Conservation (phyloP, 352 stramenopile species). For the Pythium folliculosum region DNA sequence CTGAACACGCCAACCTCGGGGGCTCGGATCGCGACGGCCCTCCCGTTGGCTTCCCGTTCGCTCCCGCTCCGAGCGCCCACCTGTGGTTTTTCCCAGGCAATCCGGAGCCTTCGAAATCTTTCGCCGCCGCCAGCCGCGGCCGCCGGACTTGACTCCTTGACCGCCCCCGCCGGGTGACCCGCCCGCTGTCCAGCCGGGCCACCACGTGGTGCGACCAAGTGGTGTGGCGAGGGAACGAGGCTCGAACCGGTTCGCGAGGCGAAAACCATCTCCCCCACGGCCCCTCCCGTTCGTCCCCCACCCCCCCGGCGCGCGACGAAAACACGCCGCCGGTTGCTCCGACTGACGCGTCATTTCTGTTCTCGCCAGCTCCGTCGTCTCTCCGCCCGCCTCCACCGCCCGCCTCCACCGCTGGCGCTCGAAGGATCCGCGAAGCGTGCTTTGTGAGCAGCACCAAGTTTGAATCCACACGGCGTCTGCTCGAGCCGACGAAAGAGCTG, state of each 20-base stretch:
- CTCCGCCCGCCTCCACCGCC: neutral
- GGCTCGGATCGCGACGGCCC: too few relatives aligned
- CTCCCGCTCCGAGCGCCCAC: too few relatives aligned
- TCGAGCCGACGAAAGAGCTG: slow-evolving; percentile 18
- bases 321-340: neutral
- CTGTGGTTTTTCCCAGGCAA: too few relatives aligned
- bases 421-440: slow-evolving; percentile 23
- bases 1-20: too few relatives aligned
- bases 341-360: neutral
- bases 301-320: neutral
- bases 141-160: too few relatives aligned
- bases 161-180: too few relatives aligned
- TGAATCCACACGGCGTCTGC: neutral
- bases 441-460: neutral
- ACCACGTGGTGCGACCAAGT: slow-evolving; percentile 21
- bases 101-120: too few relatives aligned
- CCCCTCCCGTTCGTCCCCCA: too few relatives aligned
- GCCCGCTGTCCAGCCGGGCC: neutral
- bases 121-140: too few relatives aligned
- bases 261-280: neutral
- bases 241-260: slow-evolving; percentile 12
- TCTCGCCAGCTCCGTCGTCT: neutral
- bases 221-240: neutral
- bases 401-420: too few relatives aligned
- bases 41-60: too few relatives aligned